phyloP scores from a whole-genome alignment of 179 eudicot genomes.

The Patellifolia procumbens region DNA sequence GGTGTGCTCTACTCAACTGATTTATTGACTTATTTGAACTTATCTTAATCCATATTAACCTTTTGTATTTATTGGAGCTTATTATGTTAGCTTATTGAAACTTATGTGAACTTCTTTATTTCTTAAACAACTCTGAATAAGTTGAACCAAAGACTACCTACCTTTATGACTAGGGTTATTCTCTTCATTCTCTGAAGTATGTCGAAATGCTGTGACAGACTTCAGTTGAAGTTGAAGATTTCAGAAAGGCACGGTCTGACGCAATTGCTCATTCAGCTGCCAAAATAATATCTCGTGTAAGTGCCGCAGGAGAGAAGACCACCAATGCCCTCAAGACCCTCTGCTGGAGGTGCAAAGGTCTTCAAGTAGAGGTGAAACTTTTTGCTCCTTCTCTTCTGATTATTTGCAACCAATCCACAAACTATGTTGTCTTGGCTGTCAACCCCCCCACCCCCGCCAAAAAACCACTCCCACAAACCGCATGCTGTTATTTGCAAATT shows the following conservation, averaged over 20 bases:
- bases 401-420: background rate
- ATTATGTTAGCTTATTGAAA: no score
- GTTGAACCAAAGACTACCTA: no score
- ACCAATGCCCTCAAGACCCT: conserved; percentile 80
- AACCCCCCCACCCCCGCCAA: background rate
- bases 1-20: no score
- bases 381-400: conserved; percentile 12
- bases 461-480: background rate
- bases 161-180: background rate
- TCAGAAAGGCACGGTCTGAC: conserved; percentile 76
- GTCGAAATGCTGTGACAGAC: conserved; percentile 44
- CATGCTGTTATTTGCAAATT: background rate
- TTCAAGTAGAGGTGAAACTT: conserved; percentile 77
- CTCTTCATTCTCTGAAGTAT: background rate
- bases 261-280: conserved; percentile 94
- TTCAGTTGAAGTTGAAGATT: conserved; percentile 76
- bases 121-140: no score
- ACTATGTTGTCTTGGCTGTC: background rate
- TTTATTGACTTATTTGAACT: no score
- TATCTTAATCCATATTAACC: no score
- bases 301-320: conserved; percentile 91
- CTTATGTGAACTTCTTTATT: no score
- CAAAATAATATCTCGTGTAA: conserved; percentile 80
- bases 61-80: no score
- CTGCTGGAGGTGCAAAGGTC: conserved; percentile 93